These are phyloP conservation scores for Ormosia semicastrata DNA, from an alignment of 306 rosid species.

Conservation along the genomic window DNA sequence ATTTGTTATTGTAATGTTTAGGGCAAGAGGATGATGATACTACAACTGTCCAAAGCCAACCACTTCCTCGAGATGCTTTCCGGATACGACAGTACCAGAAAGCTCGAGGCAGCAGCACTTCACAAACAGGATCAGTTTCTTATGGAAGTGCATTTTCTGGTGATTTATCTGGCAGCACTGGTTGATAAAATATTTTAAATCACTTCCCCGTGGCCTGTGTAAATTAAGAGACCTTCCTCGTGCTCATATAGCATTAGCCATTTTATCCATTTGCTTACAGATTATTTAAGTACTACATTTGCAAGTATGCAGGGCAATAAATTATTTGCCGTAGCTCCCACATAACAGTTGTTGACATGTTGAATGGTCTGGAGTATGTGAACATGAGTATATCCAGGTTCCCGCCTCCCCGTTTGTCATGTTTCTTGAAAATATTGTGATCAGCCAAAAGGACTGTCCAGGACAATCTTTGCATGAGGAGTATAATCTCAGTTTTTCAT, in stretches of 20 bases:
- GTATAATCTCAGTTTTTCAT: not conserved
- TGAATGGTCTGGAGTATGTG: not conserved
- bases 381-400: not conserved
- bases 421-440: not conserved
- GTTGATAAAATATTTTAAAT: constrained; percentile 33
- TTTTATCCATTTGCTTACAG: not conserved
- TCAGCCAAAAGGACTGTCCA: not conserved
- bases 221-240: not conserved
- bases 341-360: not conserved
- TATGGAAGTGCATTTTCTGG: constrained; percentile 95
- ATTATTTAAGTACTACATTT: not conserved
- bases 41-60: constrained; percentile 77
- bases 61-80: constrained; percentile 84
- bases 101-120: constrained; percentile 64
- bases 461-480: not conserved
- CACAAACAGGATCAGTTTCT: constrained; percentile 88
- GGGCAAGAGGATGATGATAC: constrained; percentile 90
- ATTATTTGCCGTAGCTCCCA: not conserved
- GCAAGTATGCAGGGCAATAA: not conserved
- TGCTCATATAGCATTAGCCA: not conserved
- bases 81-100: constrained; percentile 84
- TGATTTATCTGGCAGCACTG: constrained; percentile 86
- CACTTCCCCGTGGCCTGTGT: not conserved
- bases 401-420: not conserved
- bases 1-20: constrained; percentile 12